Percentiles rank a stretch among this genome's conserved stretches.
These are phyloP conservation scores for Aspergillus hancockii DNA, from an alignment of 495 filamentous ascomycete genomes.

Conservation along the genomic window DNA sequence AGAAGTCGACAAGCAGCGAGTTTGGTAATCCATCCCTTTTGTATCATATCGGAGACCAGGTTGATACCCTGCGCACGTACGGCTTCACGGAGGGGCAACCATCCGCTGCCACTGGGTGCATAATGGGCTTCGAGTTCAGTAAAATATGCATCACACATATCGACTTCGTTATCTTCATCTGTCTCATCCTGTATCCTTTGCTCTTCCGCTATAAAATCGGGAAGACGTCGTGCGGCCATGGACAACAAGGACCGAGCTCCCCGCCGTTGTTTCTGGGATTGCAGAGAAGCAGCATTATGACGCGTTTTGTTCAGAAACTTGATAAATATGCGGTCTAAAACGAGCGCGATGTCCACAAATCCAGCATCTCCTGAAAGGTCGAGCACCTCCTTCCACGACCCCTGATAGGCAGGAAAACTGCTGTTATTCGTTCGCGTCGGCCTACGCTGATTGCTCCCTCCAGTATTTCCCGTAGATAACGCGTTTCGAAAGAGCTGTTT, in stretches of 20 bases:
- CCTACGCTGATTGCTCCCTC: constrained; percentile 13
- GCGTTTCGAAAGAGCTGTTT: constrained; percentile 24
- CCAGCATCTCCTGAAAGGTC: constrained; percentile 36
- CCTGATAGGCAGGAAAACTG: constrained; percentile 32
- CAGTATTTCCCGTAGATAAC: background rate
- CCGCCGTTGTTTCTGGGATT: constrained; percentile 5
- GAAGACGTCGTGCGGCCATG: constrained; percentile 63
- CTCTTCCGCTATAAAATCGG: constrained; percentile 62
- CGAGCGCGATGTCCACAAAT: constrained; percentile 39
- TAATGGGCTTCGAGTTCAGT: constrained; percentile 65
- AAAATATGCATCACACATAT: constrained; percentile 59
- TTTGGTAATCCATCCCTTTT: constrained; percentile 43
- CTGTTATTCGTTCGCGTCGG: constrained; percentile 19
- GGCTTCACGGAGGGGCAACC: constrained; percentile 64
- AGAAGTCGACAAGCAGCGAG: constrained; percentile 35
- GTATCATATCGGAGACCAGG: constrained; percentile 57
- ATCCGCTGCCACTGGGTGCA: constrained; percentile 52
- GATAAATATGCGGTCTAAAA: constrained; percentile 39
- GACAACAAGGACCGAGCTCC: constrained; percentile 62
- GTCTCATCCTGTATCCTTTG: constrained; percentile 56
- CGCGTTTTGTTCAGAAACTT: constrained; percentile 43
- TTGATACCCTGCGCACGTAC: constrained; percentile 68
- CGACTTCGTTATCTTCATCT: constrained; percentile 45
- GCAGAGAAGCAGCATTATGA: background rate
- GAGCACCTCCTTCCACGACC: constrained; percentile 44